Base-by-base conservation (phyloP, 352 stramenopile species). In the Phytophthora chlamydospora region DNA sequence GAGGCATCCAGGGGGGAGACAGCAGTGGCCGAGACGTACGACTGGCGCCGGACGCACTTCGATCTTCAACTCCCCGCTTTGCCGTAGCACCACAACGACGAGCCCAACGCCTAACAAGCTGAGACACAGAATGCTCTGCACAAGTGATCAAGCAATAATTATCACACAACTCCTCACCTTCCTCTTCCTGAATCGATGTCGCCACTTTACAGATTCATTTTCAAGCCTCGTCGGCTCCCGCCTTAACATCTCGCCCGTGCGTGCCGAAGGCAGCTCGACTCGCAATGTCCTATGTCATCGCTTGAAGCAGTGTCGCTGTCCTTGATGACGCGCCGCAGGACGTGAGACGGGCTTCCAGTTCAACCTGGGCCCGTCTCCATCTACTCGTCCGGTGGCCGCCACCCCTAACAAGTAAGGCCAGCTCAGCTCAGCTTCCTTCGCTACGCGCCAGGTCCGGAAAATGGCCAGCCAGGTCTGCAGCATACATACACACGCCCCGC, bases 181-280 rank as follows among this genome's bases (percentile, higher is more conserved):
- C 46, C 52, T 55, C 49, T 57, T 55, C 51, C 58, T 60, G 57
- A 68, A 69, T 66, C 62, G 69, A 73, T 73, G 49, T 71, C 64
- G 59, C 54, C 68, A 73, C 59, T 76, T 73, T 76, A 73, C 68
- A 76, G 50, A 70, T 70, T 70, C 52, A 63, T 71, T 75, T 29
- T 71, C 58, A 59, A 68, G 66, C 50, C 66, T 59, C 38, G 24
- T 41, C 21, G 47, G 43, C 54, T 68, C 46, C 40, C 24, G 29
- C 66, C 50, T 57, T 66, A 57, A 55, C 44, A 68, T 62, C 64
- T 62, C 41, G 44, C 58, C 49, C 42, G 40, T 60, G 63, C 43
- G 40, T 60, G 63, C 48, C 43, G 41, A 67, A 66, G 54, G 52
- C 58, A 68, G 54, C 59, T 65, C 58, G 56, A 65, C 58, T 66